A percentile compares a stretch with the other conserved stretches of the same genome.
Conservation (phyloP, 495 filamentous ascomycete genomes). For the Ramalina peruviana region DNA sequence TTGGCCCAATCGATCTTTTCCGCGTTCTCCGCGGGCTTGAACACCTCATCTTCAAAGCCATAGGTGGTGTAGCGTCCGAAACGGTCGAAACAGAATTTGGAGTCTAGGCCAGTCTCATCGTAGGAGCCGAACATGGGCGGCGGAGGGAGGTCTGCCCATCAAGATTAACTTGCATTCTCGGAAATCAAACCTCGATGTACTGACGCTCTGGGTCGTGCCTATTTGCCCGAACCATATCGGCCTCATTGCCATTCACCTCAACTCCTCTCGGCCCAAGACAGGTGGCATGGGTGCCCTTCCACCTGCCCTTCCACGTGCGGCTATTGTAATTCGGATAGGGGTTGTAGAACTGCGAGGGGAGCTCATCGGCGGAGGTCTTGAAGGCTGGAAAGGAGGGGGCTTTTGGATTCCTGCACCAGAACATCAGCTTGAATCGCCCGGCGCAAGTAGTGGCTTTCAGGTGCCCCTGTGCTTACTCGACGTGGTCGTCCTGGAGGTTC, state of each 20-base stretch:
- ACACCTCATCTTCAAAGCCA: conserved; percentile 28
- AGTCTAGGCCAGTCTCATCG: conserved; percentile 32
- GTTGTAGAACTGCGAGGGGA: conserved; percentile 22
- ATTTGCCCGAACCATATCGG: conserved; percentile 35
- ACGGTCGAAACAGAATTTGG: conserved; percentile 38
- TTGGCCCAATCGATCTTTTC: conserved; percentile 44
- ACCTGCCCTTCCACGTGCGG: conserved; percentile 26
- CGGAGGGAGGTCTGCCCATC: conserved; percentile 25
- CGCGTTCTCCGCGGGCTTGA: conserved; percentile 12
- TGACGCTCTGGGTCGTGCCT: conserved; percentile 20
- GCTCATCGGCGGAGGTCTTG: conserved; percentile 2
- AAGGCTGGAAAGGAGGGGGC: conserved; percentile 6
- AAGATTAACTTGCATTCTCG: neutral
- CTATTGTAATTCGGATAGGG: conserved; percentile 40
- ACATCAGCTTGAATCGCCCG: neutral
- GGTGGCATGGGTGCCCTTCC: conserved; percentile 27
- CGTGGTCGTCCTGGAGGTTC: too few relatives aligned
- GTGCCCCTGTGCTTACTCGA: neutral
- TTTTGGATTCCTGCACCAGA: conserved; percentile 2
- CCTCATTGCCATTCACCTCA: conserved; percentile 27
- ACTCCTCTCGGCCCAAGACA: conserved; percentile 36
- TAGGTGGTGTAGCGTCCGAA: conserved; percentile 39
- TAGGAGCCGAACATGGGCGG: conserved; percentile 32
- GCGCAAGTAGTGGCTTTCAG: too few relatives aligned
- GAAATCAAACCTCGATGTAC: neutral